Evolutionary conservation across 164 flowering plant genomes (phyloP), one percentile per base, ranked within the genome.

Genomic region (Buxus sempervirens): DNA sequence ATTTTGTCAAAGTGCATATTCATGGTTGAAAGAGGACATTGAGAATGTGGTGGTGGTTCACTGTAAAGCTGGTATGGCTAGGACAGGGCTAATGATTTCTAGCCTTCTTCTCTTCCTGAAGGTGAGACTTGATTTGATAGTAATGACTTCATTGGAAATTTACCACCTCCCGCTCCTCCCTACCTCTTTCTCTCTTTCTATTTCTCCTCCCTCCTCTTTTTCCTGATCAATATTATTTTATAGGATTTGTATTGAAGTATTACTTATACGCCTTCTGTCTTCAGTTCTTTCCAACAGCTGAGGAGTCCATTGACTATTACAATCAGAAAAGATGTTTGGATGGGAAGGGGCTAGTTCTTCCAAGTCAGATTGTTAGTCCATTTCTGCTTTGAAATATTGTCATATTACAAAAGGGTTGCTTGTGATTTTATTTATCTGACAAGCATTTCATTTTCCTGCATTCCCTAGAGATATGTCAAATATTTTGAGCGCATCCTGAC

Each of bases 1-100:
- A 73, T 95, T 95, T 74, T 95, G 99, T 79, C 93, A 84, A 79
- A 95, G 98, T 87, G 95, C 99, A 32, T 90, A 92, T 79, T 82
- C 93, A 54, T 95, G 99, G 99, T 77, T 95, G 83, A 95, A 95
- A 81, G 88, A 90, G 72, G 99, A 95, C 76, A 90, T 90, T 63
- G 97, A 95, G 76, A 95, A 95, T 87, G 98, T 95, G 60, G 98
- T 95, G 60, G 99, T 90, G 68, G 95, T 95, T 74, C 99, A 95
- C 72, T 92, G 99, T 60, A 95, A 95, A 77, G 97, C 99, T 75
- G 99, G 99, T 73, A 95, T 89, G 94, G 99, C 98, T 20, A 88
- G 99, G 80, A 95, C 99, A 41, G 99, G 99, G 49, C 70, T 95
- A 64, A 95, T 95, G 99, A 90, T 95, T 70, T 95, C 98, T 58